Evolutionary conservation across 768 basidiomycete genomes (phyloP).

Genomic region (Cystofilobasidium bisporidii): DNA sequence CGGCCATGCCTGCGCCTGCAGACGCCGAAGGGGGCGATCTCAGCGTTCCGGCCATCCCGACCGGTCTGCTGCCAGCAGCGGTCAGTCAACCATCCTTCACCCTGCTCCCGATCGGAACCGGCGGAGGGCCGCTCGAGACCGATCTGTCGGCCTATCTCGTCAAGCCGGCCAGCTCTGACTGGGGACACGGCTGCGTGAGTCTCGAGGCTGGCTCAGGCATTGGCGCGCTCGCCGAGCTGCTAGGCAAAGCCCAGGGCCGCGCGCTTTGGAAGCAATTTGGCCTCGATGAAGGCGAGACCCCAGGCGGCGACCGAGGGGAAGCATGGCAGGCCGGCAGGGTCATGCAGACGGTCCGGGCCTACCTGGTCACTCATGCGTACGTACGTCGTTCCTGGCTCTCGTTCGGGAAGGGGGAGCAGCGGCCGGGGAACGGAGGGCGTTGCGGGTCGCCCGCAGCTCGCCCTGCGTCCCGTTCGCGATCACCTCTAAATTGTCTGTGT

Average conservation of each 20-base stretch:
- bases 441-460: not conserved
- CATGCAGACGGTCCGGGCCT: slow-evolving; percentile 3
- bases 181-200: not conserved
- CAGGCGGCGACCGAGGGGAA: not conserved
- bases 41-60: too few species aligned
- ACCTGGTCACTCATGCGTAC: slow-evolving; percentile 15
- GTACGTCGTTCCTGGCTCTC: not conserved
- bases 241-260: not conserved
- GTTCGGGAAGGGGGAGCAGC: too few species aligned
- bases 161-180: not conserved
- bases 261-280: not conserved
- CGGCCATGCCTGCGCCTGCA: too few species aligned
- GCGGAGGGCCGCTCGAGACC: not conserved
- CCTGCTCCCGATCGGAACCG: not conserved
- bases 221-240: not conserved
- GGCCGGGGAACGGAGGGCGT: too few species aligned
- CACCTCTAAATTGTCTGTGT: too few species aligned
- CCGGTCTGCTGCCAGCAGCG: too few species aligned
- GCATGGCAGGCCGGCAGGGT: not conserved
- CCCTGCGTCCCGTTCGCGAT: not conserved
- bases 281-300: not conserved
- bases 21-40: too few species aligned
- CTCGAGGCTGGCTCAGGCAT: slow-evolving; percentile 3
- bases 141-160: not conserved
- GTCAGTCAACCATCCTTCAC: not conserved